Conservation (phyloP, 257 asterid genomes). For the Penstemon davidsonii region DNA sequence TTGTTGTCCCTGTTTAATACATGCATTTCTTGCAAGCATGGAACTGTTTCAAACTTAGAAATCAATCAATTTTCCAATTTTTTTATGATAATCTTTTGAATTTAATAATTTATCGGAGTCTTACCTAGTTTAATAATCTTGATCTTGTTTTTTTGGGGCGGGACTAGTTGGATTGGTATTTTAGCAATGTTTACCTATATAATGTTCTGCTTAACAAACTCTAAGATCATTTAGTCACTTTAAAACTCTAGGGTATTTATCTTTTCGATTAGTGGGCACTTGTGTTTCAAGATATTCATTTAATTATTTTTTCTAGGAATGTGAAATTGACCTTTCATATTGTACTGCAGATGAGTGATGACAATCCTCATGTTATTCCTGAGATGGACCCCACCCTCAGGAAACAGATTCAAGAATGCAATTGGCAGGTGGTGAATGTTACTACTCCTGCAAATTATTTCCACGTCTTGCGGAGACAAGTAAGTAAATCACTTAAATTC, state of each 20-base stretch:
- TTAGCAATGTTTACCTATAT: background rate
- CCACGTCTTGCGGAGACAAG: slow-evolving; percentile 98
- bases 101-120: background rate
- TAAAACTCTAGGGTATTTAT: background rate
- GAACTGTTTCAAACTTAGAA: background rate
- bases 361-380: slow-evolving; percentile 81
- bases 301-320: background rate
- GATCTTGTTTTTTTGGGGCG: background rate
- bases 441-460: slow-evolving; percentile 98
- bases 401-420: slow-evolving; percentile 94
- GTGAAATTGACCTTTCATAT: slow-evolving; percentile 20
- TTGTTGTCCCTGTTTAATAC: background rate
- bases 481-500: slow-evolving; percentile 35
- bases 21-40: background rate
- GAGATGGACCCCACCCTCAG: slow-evolving; percentile 95
- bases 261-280: background rate
- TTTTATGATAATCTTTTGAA: background rate
- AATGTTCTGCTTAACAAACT: background rate
- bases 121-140: background rate
- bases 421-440: slow-evolving; percentile 98
- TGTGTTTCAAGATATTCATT: slow-evolving; percentile 13
- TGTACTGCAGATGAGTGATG: slow-evolving; percentile 91
- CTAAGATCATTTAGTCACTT: background rate
- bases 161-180: background rate
- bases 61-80: background rate